A percentile compares a stretch with the other conserved stretches of the same genome.
Conservation (phyloP, 371 early-diverging fungal species). For the Mortierella sp. region DNA sequence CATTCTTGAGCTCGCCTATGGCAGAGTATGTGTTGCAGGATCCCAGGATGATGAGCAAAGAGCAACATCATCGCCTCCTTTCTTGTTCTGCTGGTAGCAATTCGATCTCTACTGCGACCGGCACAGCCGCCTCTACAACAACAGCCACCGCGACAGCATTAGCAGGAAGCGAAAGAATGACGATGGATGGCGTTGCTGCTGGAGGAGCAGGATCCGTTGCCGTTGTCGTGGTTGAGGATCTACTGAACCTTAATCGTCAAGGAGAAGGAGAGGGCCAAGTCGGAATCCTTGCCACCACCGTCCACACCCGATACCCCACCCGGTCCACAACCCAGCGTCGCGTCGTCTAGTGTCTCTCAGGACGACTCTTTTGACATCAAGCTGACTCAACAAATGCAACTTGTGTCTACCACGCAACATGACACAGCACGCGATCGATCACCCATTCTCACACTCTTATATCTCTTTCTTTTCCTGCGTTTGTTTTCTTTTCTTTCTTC, state of each 20-base stretch:
- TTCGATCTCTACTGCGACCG: neutral
- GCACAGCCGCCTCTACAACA: neutral
- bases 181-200: neutral
- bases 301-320: constrained; percentile 9
- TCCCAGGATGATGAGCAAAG: constrained; percentile 2
- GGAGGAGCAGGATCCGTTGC: neutral
- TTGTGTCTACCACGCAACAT: neutral
- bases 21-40: neutral
- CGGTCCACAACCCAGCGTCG: constrained; percentile 9
- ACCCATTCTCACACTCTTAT: neutral
- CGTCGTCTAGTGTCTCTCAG: neutral
- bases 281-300: constrained; percentile 6
- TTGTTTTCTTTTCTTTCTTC: neutral
- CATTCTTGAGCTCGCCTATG: constrained; percentile 1
- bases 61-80: neutral
- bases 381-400: neutral
- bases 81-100: neutral
- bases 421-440: neutral
- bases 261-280: constrained; percentile 7
- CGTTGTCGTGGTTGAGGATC: constrained; percentile 13
- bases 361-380: neutral
- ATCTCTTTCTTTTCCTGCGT: neutral
- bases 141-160: neutral
- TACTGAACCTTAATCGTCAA: constrained; percentile 8
- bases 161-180: neutral